Base-by-base conservation (phyloP, 2,329 filamentous ascomycete genomes). In the Alternaria dauci region DNA sequence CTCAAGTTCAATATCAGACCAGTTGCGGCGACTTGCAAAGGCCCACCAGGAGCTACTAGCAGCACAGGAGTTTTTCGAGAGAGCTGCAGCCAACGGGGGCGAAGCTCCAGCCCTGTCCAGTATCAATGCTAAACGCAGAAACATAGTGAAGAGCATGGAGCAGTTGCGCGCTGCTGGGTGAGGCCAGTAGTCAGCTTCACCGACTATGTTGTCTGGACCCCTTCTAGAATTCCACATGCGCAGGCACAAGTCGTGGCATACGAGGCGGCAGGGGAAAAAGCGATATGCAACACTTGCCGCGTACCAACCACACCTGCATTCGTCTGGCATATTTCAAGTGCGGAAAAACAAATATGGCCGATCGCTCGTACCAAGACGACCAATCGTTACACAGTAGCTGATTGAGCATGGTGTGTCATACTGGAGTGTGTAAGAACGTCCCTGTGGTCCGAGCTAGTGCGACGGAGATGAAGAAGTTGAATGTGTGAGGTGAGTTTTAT, bases 41-140 rank as follows among this genome's bases (percentile, higher is more conserved):
- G 70, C 64, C 30, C 62, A 64, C n/a, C 61, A 58, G 26, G 74
- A 75, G 48, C 34, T 74, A 7, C 52, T 60, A n/a, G 62, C 61
- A 25, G 74, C 75, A 4, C 58, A 65, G 14, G 58, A 55, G 4
- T 71, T 69, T 30, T 71, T 78, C 39, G 30, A 48, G 1, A 65
- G 71, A 20, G 74, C 72, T 3, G 62, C 67, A 44, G 59, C 62
- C 6, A 71, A 72, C 41, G 71, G 72, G 2, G 59, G 47, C 12
- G 58, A 74, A 18, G 47, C 56, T 47, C 51, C 57, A 9, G 62
- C 62, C 1, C 52, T 72, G n/a, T 55, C 56, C 12, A 68, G 63
- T 28, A 63, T 74, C 3, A 65, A 71, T 7, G 32, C 53, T 7
- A 71, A 68, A 32, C 51, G 70, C 11, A 30, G 42, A 32, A 36